Conservation (phyloP, 192 early-diverging fungal species). For the Fimicolochytrium jonesii region DNA sequence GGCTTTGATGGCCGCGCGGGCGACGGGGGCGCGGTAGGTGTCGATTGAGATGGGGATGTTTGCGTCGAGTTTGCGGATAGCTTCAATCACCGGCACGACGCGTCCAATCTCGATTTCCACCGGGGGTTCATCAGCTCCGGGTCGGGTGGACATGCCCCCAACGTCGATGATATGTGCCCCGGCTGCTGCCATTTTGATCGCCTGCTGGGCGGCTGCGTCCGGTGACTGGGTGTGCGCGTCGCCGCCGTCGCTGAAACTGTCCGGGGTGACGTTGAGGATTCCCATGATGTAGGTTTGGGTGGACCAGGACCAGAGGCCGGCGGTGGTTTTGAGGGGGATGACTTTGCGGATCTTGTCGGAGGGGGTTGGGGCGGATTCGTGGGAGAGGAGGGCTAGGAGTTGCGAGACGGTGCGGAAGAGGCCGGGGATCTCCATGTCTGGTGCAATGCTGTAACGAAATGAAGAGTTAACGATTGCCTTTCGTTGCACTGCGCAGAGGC, state of each 20-base stretch:
- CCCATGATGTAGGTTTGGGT: constrained; percentile 86
- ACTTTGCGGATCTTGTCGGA: constrained; percentile 41
- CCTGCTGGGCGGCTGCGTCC: constrained; percentile 64
- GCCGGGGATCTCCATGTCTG: constrained; percentile 82
- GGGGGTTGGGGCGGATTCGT: constrained; percentile 30
- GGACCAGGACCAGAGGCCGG: constrained; percentile 53
- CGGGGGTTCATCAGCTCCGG: constrained; percentile 69
- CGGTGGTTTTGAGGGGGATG: constrained; percentile 31
- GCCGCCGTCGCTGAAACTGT: constrained; percentile 95
- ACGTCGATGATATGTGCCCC: constrained; percentile 94
- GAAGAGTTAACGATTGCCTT: background rate
- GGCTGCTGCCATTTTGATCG: constrained; percentile 60
- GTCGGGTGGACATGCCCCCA: constrained; percentile 92
- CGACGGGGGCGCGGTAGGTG: constrained; percentile 83
- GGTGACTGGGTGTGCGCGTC: constrained; percentile 40
- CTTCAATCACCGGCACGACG: constrained; percentile 82
- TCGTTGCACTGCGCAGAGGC: background rate
- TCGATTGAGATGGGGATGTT: constrained; percentile 85
- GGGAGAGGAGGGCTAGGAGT: constrained; percentile 53
- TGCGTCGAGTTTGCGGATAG: constrained; percentile 57
- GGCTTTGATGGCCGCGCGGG: constrained; percentile 77
- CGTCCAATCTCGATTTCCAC: constrained; percentile 70
- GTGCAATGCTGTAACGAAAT: constrained; percentile 65
- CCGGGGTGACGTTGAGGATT: constrained; percentile 94
- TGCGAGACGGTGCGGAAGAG: constrained; percentile 74